These are phyloP conservation scores for Eleusine coracana DNA, from an alignment of 176 grass and related monocot species.

Conservation along the genomic window DNA sequence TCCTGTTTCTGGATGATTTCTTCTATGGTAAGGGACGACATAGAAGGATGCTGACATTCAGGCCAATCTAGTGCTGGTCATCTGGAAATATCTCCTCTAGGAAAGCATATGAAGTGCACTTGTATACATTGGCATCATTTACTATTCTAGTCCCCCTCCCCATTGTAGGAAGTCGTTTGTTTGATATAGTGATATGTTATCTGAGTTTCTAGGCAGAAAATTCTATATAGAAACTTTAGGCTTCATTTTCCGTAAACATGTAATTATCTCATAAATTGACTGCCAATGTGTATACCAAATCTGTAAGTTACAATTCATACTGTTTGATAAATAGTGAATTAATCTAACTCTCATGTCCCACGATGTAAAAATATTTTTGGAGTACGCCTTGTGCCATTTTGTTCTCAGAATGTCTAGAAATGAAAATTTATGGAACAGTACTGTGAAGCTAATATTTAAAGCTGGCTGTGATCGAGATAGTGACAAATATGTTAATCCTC, in stretches of 20 bases:
- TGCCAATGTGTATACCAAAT: conserved; percentile 23
- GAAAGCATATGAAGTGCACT: conserved; percentile 28
- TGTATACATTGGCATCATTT: conserved; percentile 32
- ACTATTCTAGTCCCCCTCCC: neutral
- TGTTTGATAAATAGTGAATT: conserved; percentile 28
- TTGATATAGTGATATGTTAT: conserved; percentile 31
- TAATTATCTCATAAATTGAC: conserved; percentile 49
- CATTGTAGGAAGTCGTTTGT: conserved; percentile 29
- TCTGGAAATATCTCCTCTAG: conserved; percentile 15
- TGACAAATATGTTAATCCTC: conserved; percentile 40
- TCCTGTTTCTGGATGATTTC: conserved; percentile 26
- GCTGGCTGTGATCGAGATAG: conserved; percentile 51
- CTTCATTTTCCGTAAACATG: conserved; percentile 40
- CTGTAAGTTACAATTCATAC: conserved; percentile 46
- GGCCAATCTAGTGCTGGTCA: conserved; percentile 22
- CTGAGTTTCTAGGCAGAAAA: conserved; percentile 41
- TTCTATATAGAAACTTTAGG: conserved; percentile 31
- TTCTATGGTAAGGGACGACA: neutral
- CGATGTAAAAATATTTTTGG: conserved; percentile 10
- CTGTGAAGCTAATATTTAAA: neutral
- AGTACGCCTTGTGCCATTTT: conserved; percentile 5
- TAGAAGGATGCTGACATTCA: conserved; percentile 11
- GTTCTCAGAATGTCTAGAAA: neutral
- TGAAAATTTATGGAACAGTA: neutral
- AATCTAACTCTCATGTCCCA: conserved; percentile 7